A percentile compares a stretch with the other conserved stretches of the same genome.
These are phyloP conservation scores for Thymus mandschuricus DNA, from an alignment of 257 asterid genomes.

Conservation along the genomic window DNA sequence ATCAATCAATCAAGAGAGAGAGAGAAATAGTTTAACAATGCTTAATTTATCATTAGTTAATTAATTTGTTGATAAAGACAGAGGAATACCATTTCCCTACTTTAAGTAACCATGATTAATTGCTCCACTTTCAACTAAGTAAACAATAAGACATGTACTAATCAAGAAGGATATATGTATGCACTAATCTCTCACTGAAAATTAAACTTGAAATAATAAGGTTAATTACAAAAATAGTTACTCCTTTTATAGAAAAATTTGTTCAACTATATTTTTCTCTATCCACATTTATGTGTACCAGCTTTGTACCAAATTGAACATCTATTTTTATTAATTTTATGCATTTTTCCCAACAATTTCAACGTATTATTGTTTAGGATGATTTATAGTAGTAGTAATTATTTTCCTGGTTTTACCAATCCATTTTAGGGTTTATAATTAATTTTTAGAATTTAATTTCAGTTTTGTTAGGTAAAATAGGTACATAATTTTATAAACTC, in stretches of 20 bases:
- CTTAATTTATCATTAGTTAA: constrained; percentile 12
- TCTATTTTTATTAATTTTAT: too few species aligned
- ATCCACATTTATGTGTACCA: neutral
- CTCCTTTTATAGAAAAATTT: neutral
- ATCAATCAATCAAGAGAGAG: constrained; percentile 26
- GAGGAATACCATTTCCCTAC: constrained; percentile 23
- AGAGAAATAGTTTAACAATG: constrained; percentile 24
- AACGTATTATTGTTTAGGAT: too few species aligned
- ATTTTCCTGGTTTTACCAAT: too few species aligned
- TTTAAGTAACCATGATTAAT: constrained; percentile 31
- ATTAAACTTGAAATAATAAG: neutral
- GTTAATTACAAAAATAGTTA: neutral
- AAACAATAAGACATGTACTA: constrained; percentile 20
- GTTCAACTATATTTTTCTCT: too few species aligned
- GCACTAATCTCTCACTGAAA: neutral
- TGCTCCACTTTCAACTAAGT: constrained; percentile 35
- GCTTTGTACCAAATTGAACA: neutral
- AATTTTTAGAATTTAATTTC: too few species aligned
- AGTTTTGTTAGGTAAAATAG: too few species aligned
- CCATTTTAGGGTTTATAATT: too few species aligned
- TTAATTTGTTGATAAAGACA: constrained; percentile 28
- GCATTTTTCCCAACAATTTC: too few species aligned
- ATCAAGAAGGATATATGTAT: neutral
- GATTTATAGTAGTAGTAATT: too few species aligned
- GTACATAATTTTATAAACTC: too few species aligned